Conservation (phyloP, 2,329 filamentous ascomycete species). For the Fonsecaea pedrosoi region DNA sequence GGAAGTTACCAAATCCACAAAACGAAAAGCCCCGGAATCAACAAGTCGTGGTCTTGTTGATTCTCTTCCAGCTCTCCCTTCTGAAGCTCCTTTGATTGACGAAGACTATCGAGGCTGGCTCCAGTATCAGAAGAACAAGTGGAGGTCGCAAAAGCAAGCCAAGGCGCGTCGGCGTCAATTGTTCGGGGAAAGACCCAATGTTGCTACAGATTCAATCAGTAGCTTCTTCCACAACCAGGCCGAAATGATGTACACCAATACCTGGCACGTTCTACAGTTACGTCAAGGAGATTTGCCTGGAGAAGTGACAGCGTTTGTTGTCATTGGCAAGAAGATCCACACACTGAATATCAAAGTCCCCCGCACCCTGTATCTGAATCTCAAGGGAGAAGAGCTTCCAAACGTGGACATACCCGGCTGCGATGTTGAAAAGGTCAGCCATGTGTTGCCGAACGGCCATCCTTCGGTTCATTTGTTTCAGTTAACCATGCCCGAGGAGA, state of each 20-base stretch:
- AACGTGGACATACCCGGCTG: conserved; percentile 87
- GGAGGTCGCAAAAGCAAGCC: conserved; percentile 95
- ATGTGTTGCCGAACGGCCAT: conserved; percentile 93
- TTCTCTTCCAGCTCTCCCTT: conserved; percentile 81
- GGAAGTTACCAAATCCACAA: conserved; percentile 67
- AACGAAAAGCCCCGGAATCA: conserved; percentile 71
- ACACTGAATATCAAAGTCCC: conserved; percentile 86
- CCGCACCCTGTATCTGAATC: conserved; percentile 86
- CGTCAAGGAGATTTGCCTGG: conserved; percentile 82
- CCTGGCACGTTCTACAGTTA: conserved; percentile 93
- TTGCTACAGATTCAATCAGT: conserved; percentile 67
- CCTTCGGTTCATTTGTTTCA: conserved; percentile 94
- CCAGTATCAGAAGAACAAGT: conserved; percentile 96
- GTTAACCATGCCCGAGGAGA: conserved; percentile 84
- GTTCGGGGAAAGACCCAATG: conserved; percentile 80
- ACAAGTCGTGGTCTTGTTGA: conserved; percentile 65
- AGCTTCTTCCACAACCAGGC: conserved; percentile 89
- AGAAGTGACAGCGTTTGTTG: conserved; percentile 83
- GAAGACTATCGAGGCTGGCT: conserved; percentile 89
- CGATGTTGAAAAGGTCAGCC: conserved; percentile 88
- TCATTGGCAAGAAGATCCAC: conserved; percentile 94
- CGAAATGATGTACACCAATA: conserved; percentile 85
- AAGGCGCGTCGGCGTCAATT: conserved; percentile 83
- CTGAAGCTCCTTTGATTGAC: conserved; percentile 81
- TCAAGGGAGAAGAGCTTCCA: conserved; percentile 85